Percentiles rank a stretch among this genome's conserved stretches.
Conservation (phyloP, 176 grass and related monocot species). For the Musa itinerans region DNA sequence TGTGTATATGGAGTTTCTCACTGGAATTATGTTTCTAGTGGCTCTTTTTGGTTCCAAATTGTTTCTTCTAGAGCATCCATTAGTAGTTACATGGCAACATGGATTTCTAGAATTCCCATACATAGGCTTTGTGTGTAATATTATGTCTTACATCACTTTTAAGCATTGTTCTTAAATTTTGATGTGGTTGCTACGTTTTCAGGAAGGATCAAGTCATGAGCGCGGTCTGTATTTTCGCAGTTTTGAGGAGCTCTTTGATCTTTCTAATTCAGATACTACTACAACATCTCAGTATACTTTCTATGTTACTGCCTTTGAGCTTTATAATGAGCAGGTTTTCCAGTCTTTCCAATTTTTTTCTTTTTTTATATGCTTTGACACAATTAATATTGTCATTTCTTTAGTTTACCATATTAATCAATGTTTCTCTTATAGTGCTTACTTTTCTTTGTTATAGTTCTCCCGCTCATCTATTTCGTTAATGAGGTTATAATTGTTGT, state of each 20-base stretch:
- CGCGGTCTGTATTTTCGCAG: slow-evolving; percentile 81
- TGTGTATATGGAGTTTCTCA: too few species aligned
- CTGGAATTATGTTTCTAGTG: too few species aligned
- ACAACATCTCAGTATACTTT: slow-evolving; percentile 82
- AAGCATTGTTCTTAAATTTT: slow-evolving; percentile 14
- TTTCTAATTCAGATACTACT: slow-evolving; percentile 90
- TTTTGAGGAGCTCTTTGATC: slow-evolving; percentile 96
- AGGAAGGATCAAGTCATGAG: slow-evolving; percentile 98
- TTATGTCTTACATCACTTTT: slow-evolving; percentile 11
- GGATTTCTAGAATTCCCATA: not conserved
- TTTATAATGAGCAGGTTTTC: slow-evolving; percentile 93
- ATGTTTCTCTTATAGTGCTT: not conserved
- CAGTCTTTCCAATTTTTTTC: not conserved
- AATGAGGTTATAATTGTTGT: slow-evolving; percentile 7
- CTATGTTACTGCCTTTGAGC: slow-evolving; percentile 85
- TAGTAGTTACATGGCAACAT: not conserved
- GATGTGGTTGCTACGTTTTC: slow-evolving; percentile 28
- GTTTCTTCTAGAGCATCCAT: not conserved
- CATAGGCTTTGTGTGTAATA: not conserved
- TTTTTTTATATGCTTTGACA: not conserved
- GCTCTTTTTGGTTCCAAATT: not conserved
- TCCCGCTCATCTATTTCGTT: not conserved
- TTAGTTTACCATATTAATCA: not conserved
- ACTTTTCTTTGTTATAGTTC: not conserved
- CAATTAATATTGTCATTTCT: too few species aligned